Evolutionary conservation across 805 yeast species (phyloP).

Genomic region (Myxozyma kluyveri): DNA sequence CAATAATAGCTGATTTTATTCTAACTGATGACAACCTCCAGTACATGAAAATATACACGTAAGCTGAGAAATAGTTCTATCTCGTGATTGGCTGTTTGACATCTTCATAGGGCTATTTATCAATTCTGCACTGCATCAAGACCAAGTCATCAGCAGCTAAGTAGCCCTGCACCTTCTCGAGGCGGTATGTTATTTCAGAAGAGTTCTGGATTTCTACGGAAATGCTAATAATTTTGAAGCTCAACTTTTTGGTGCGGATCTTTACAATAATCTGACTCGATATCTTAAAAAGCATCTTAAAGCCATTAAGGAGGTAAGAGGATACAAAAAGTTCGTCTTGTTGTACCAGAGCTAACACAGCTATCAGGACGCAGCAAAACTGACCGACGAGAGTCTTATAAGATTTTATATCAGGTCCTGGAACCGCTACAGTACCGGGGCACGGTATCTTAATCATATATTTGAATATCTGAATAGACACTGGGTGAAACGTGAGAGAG

Average conservation of each 20-base stretch:
- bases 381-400: conserved; percentile 63
- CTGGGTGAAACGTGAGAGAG: conserved; percentile 95
- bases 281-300: conserved; percentile 58
- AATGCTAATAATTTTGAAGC: no score
- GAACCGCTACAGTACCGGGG: conserved; percentile 87
- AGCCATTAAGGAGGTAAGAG: conserved; percentile 31
- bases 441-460: conserved; percentile 85
- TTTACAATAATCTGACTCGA: conserved; percentile 66
- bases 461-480: conserved; percentile 94
- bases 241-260: conserved; percentile 81
- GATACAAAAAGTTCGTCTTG: background rate
- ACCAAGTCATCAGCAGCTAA: conserved; percentile 26
- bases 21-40: conserved; percentile 1
- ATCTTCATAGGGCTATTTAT: conserved; percentile 25
- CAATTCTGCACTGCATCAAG: conserved; percentile 31
- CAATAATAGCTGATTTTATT: background rate
- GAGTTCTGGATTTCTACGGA: no score
- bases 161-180: conserved; percentile 24
- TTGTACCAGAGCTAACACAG: background rate
- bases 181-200: conserved; percentile 16
- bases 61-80: conserved; percentile 28
- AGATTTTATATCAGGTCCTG: conserved; percentile 84
- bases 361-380: conserved; percentile 43
- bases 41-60: conserved; percentile 38
- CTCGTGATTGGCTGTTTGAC: background rate